phyloP scores from a whole-genome alignment of 163 green algal species.

The Coccomyxa subellipsoidea region DNA sequence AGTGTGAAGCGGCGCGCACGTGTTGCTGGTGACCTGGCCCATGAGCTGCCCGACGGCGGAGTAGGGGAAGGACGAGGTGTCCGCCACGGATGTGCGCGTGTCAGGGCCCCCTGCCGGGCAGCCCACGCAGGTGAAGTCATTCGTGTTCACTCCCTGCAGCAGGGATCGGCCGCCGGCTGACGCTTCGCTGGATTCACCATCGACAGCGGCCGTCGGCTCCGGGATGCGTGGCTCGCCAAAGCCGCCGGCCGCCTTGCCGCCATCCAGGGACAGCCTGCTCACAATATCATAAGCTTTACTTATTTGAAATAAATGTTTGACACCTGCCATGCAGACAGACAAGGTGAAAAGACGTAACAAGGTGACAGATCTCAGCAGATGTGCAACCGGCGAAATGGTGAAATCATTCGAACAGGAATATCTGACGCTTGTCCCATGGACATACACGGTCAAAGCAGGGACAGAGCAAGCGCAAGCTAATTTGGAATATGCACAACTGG shows the following conservation, averaged over 20 bases:
- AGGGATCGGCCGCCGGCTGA: neutral
- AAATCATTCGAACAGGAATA: too few species aligned
- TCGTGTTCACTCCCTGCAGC: neutral
- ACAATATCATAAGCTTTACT: neutral
- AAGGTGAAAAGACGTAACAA: too few species aligned
- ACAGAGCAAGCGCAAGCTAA: too few species aligned
- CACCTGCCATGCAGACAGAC: neutral
- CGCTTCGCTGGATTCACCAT: neutral
- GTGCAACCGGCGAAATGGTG: too few species aligned
- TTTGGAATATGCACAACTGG: too few species aligned
- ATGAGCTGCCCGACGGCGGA: constrained; percentile 6
- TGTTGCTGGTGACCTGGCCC: constrained; percentile 6
- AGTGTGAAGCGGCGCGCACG: neutral
- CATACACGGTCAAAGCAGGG: too few species aligned
- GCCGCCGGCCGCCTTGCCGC: neutral
- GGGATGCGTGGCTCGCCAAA: neutral
- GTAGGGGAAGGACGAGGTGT: neutral
- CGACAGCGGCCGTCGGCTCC: neutral
- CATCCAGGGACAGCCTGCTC: neutral
- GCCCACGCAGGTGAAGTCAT: neutral
- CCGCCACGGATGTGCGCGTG: neutral
- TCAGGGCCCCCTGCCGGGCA: neutral
- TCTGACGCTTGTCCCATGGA: too few species aligned
- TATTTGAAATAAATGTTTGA: neutral
- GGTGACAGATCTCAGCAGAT: too few species aligned